phyloP scores from a whole-genome alignment of 345 rosid genomes.

The Euphorbia lathyris region DNA sequence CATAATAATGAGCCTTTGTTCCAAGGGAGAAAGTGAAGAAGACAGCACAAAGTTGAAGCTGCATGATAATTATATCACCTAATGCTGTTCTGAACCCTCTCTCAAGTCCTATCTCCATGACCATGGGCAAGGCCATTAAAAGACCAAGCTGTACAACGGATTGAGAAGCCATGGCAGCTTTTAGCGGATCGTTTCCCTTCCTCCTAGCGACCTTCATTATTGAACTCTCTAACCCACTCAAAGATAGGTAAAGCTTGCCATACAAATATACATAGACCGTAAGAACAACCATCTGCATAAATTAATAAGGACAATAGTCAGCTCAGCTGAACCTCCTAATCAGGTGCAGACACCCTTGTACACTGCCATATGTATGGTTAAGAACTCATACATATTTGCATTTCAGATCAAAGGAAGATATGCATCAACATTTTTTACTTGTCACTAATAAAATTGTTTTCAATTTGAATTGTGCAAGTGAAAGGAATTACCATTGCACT shows the following conservation, averaged over 20 bases:
- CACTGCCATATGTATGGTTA: neutral
- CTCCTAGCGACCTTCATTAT: conserved; percentile 61
- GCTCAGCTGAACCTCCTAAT: conserved; percentile 3
- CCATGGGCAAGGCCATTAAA: conserved; percentile 82
- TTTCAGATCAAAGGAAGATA: neutral
- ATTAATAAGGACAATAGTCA: neutral
- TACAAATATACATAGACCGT: conserved; percentile 76
- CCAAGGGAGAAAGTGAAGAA: conserved; percentile 98
- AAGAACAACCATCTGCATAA: conserved; percentile 67
- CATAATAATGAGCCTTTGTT: conserved; percentile 85
- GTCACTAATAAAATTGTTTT: too few species aligned
- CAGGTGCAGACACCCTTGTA: neutral
- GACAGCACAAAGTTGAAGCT: conserved; percentile 87
- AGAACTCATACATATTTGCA: neutral
- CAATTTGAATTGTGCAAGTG: conserved; percentile 12
- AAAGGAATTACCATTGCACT: conserved; percentile 75
- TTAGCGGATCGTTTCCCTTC: conserved; percentile 68
- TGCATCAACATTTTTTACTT: neutral
- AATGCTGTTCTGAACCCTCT: conserved; percentile 90
- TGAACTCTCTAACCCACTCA: conserved; percentile 88
- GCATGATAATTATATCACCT: conserved; percentile 85
- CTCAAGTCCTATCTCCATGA: conserved; percentile 98
- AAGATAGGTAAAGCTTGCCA: conserved; percentile 75
- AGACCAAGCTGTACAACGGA: conserved; percentile 87
- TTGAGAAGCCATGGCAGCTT: conserved; percentile 91